Percentiles rank a stretch among this genome's conserved stretches.
These are phyloP conservation scores for Pistacia vera DNA, from an alignment of 345 rosid species.

Conservation along the genomic window DNA sequence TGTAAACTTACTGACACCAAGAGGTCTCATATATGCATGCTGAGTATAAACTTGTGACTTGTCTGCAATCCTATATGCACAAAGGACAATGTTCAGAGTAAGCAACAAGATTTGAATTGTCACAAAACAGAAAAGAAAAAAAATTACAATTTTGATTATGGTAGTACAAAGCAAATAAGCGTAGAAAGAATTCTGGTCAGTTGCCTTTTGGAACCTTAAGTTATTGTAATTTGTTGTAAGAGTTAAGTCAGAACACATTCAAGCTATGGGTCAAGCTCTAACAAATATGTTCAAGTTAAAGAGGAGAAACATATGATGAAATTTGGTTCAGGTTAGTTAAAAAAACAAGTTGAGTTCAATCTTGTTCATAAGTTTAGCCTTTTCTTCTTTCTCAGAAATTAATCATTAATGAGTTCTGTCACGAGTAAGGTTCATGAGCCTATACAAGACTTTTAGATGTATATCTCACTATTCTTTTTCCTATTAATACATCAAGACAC, in stretches of 20 bases:
- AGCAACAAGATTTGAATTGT: background rate
- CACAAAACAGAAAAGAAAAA: background rate
- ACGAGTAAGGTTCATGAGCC: background rate
- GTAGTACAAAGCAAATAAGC: background rate
- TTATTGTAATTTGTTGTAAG: background rate
- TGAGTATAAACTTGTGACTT: constrained; percentile 97
- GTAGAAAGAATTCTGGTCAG: background rate
- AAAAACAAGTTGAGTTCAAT: background rate
- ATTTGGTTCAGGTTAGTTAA: background rate
- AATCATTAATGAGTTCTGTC: background rate
- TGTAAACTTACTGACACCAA: constrained; percentile 80
- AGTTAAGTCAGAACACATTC: background rate
- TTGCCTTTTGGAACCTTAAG: background rate
- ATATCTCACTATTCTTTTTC: too few relatives aligned
- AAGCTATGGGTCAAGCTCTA: background rate
- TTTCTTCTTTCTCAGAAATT: background rate
- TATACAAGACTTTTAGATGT: too few relatives aligned
- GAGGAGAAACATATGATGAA: background rate
- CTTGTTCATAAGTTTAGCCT: background rate
- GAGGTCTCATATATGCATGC: constrained; percentile 99
- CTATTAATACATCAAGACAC: too few relatives aligned
- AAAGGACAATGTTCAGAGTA: background rate
- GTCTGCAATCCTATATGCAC: constrained; percentile 80
- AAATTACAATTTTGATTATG: constrained; percentile 1
- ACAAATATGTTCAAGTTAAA: background rate